Evolutionary conservation across 163 green algal species (phyloP).

Genomic region (Volvox carteri): DNA sequence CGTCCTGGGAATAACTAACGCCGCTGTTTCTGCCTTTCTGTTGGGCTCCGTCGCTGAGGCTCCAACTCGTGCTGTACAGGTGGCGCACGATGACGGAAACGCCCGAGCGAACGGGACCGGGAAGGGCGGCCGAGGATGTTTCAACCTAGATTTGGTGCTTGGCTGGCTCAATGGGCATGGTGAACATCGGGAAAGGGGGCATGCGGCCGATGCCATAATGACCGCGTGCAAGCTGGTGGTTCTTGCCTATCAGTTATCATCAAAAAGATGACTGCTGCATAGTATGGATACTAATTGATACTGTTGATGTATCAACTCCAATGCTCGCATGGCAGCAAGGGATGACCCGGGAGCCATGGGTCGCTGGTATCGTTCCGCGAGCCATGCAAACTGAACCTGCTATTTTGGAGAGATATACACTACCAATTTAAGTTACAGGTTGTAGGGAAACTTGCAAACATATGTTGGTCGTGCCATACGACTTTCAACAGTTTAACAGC

Average conservation of each 20-base stretch:
- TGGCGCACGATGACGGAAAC: neutral
- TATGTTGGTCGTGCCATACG: too few species aligned
- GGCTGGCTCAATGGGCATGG: neutral
- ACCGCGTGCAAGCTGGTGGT: neutral
- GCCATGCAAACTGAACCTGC: neutral
- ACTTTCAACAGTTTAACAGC: too few species aligned
- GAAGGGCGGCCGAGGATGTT: neutral
- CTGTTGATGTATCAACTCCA: too few species aligned
- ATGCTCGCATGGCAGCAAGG: too few species aligned
- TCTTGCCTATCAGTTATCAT: neutral
- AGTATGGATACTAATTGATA: too few species aligned
- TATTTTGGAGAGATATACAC: too few species aligned
- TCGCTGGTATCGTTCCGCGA: neutral
- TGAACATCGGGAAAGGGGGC: neutral
- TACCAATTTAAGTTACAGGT: too few species aligned
- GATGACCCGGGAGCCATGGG: conserved; percentile 3
- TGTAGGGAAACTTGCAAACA: too few species aligned
- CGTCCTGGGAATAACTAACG: too few species aligned
- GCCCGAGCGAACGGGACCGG: neutral
- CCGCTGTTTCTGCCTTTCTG: too few species aligned
- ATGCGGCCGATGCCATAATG: neutral
- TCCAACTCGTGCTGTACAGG: neutral
- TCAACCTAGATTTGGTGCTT: neutral
- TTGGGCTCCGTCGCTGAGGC: too few species aligned
- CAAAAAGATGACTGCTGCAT: too few species aligned